These are phyloP conservation scores for Jackrogersella multiformis DNA, from an alignment of 495 filamentous ascomycete species.

Conservation along the genomic window DNA sequence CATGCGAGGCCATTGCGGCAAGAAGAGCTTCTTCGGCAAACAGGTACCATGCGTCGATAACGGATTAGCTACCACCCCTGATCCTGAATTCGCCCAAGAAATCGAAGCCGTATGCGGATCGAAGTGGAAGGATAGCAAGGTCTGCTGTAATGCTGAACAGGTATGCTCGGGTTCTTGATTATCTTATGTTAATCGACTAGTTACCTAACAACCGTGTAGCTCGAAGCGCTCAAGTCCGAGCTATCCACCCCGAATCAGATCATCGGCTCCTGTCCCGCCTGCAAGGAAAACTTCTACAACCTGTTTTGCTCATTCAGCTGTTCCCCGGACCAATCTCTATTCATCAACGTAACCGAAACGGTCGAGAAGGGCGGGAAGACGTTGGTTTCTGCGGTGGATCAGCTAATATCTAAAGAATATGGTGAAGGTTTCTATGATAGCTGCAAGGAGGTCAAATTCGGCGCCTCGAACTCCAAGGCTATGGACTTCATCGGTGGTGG, in stretches of 20 bases:
- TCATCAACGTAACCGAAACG: slow-evolving; percentile 89
- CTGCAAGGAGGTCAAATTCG: slow-evolving; percentile 98
- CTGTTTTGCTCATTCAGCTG: slow-evolving; percentile 98
- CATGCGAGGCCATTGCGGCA: slow-evolving; percentile 89
- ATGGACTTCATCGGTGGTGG: slow-evolving; percentile 97
- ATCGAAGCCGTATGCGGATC: slow-evolving; percentile 86
- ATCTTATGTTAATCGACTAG: slow-evolving; percentile 37
- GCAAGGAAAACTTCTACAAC: slow-evolving; percentile 97
- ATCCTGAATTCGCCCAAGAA: slow-evolving; percentile 72
- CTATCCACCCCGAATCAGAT: slow-evolving; percentile 86
- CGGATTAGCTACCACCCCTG: slow-evolving; percentile 76
- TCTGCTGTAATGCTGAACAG: slow-evolving; percentile 88
- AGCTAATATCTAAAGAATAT: slow-evolving; percentile 86
- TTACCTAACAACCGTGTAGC: slow-evolving; percentile 60
- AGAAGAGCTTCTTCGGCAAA: slow-evolving; percentile 83
- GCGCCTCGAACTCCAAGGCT: slow-evolving; percentile 86
- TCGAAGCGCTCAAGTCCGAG: slow-evolving; percentile 79
- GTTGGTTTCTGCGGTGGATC: slow-evolving; percentile 87
- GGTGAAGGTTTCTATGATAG: slow-evolving; percentile 92
- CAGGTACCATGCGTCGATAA: slow-evolving; percentile 96
- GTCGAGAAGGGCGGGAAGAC: slow-evolving; percentile 70
- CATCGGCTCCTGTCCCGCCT: slow-evolving; percentile 92
- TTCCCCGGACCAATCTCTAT: slow-evolving; percentile 94
- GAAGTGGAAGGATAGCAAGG: slow-evolving; percentile 80
- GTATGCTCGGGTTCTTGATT: slow-evolving; percentile 52